Conservation (phyloP, 768 basidiomycete genomes). For the Lactarius quietus region DNA sequence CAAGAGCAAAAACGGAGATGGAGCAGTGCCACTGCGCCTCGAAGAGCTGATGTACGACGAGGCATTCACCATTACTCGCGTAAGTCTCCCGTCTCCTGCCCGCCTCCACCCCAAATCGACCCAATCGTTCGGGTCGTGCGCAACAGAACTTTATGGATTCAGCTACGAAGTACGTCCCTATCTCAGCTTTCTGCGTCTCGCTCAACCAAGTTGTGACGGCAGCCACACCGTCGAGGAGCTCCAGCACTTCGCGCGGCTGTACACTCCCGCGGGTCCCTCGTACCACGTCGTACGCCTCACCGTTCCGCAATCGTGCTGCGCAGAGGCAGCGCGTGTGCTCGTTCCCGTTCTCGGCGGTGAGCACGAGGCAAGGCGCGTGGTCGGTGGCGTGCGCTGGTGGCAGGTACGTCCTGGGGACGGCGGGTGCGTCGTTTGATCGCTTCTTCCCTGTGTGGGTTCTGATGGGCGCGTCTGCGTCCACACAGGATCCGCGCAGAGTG, state of each 20-base stretch:
- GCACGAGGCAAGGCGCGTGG: slow-evolving; percentile 57
- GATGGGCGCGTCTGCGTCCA: not conserved
- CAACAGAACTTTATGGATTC: not conserved
- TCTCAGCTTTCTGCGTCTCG: not conserved
- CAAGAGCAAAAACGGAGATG: not conserved
- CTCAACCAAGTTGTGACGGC: not conserved
- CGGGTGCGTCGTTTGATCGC: slow-evolving; percentile 50
- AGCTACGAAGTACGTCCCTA: not conserved
- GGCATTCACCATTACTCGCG: not conserved
- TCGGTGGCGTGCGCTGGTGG: slow-evolving; percentile 97
- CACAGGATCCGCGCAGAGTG: slow-evolving; percentile 80
- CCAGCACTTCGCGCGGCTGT: slow-evolving; percentile 73
- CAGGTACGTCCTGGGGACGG: slow-evolving; percentile 73
- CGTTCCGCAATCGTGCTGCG: slow-evolving; percentile 72
- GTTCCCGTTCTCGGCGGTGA: slow-evolving; percentile 82
- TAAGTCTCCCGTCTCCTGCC: not conserved
- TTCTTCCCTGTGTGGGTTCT: not conserved
- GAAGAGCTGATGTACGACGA: slow-evolving; percentile 1
- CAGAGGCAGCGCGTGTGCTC: slow-evolving; percentile 66
- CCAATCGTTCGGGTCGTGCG: not conserved
- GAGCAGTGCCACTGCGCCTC: not conserved
- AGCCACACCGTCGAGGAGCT: slow-evolving; percentile 52
- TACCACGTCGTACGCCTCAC: slow-evolving; percentile 65
- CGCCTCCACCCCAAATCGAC: not conserved
- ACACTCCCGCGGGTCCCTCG: slow-evolving; percentile 83